Base-by-base conservation (phyloP, 1,284 basidiomycete genomes). In the Sphaerobolus stellatus region DNA sequence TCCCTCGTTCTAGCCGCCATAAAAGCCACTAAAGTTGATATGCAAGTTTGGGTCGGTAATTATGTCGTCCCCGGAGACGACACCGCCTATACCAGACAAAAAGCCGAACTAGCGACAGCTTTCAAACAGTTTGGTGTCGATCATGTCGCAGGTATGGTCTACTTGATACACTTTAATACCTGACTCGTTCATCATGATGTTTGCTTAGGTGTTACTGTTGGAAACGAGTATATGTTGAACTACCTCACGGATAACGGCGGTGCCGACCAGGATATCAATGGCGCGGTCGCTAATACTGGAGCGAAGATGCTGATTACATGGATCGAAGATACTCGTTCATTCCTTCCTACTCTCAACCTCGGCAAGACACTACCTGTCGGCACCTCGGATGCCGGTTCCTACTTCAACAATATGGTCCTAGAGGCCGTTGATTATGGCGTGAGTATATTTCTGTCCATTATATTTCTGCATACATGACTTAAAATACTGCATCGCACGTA, bases 321-420 rank as follows among this genome's bases (percentile, higher is more conserved):
- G 67, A 90, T 96, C 58, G 66, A 78, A 1, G 86, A 91, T 68
- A 82, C 84, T 11, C 73, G 78, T 18, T 66, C 66, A 24, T 80
- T 81, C 74, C 63, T 94, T 54, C 58, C 70, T 8, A 72, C 67
- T 11, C 65, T 92, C 57, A 67, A 63, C 4, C 61, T 78, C 30
- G 61, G 64, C 56, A 79, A 79, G 63, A 62, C 63, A 6, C 25
- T 52, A 24, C 83, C 84, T 0, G 81, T 98, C 29, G 96, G 96
- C 18, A 97, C 86, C 13, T 83, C 91, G 6, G 95, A 99, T 64
- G 96, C 95, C 8, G 95, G 95, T 25, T 83, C 82, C 55, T 89
- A 84, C 72, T 90, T 96, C 75, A 94, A 90, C 62, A 82, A 69
- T 1, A 62, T 79, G 55, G 82, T 98, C 20, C 78, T 92, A 1